A percentile compares a stretch with the other conserved stretches of the same genome.
These are phyloP conservation scores for Diaporthe vexans DNA, from an alignment of 2,329 filamentous ascomycete genomes.

Conservation along the genomic window DNA sequence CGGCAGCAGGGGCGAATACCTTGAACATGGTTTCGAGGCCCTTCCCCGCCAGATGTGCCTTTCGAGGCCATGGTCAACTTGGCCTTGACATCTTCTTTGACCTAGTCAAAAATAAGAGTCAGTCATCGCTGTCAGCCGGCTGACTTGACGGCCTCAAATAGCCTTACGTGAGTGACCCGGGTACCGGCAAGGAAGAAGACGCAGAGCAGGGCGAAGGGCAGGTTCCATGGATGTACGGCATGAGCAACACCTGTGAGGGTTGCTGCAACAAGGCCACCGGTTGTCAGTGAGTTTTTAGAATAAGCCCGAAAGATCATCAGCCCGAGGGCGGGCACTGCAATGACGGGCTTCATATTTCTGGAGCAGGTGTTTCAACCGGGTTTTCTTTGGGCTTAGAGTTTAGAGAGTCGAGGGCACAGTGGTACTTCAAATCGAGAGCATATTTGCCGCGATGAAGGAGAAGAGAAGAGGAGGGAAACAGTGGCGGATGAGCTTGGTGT, in stretches of 20 bases:
- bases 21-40: slow-evolving; percentile 86
- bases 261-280: slow-evolving; percentile 79
- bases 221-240: slow-evolving; percentile 91
- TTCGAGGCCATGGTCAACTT: slow-evolving; percentile 82
- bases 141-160: background rate
- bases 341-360: slow-evolving; percentile 66
- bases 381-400: background rate
- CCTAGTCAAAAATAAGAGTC: slow-evolving; percentile 58
- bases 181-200: slow-evolving; percentile 92
- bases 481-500: background rate
- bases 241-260: slow-evolving; percentile 82
- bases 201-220: slow-evolving; percentile 87
- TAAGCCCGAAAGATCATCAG: slow-evolving; percentile 77
- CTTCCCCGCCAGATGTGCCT: slow-evolving; percentile 83
- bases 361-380: background rate
- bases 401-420: background rate
- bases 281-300: slow-evolving; percentile 83
- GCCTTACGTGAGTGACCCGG: slow-evolving; percentile 80
- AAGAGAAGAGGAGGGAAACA: background rate
- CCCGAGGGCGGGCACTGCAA: slow-evolving; percentile 70
- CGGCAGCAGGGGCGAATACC: slow-evolving; percentile 54
- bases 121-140: slow-evolving; percentile 21
- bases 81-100: slow-evolving; percentile 90
- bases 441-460: background rate
- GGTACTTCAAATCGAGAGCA: background rate